Evolutionary conservation across 2,329 filamentous ascomycete genomes (phyloP), one percentile per base, ranked within the genome.

Genomic region (Ilyonectria mors-panacis): DNA sequence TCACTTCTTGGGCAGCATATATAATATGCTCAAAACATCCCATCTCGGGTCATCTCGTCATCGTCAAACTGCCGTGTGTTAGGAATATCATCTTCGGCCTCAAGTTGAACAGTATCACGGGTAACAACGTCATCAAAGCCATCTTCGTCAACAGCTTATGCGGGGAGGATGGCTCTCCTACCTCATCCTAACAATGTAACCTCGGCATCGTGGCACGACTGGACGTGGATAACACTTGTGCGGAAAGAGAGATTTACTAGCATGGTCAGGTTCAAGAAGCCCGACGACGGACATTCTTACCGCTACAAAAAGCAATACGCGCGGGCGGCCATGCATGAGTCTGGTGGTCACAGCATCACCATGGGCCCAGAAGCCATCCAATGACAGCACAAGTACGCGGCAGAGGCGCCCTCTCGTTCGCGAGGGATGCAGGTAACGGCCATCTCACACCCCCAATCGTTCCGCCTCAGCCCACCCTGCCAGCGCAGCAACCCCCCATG

Each of bases 401-500:
- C 39, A 28, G 28, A 21, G 37, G 55, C 39, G 55, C 55, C 55
- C 55, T 59, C 56, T 35, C 30, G 56, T 59, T 39, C 56, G 30
- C 33, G 56, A 48, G 42, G 12, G 12, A 59, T 59, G 23, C 37
- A 59, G 37, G 23, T 21, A 45, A 50, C 19, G 30, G 37, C 26
- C 47, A 57, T 51, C n/a, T 33, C 42, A 37, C 44, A 15, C 39
- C 47, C 28, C 39, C 30, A 55, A 37, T 26, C 44, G 10, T n/a
- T 13, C 28, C 21, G 55, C 61, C 61, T 57, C 54, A 39, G n/a
- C 21, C 30, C 12, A 35, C 50, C 19, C 39, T 62, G 39, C 39
- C n/a, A 23, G 44, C n/a, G 44, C 8, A n/a, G 26, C 48, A 51
- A 10, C 8, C 26, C n/a, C 39, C 28, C 12, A 12, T 19, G 48